A percentile compares a stretch with the other conserved stretches of the same genome.
Conservation (phyloP, 495 filamentous ascomycete genomes). For the Penicillium argentinense region DNA sequence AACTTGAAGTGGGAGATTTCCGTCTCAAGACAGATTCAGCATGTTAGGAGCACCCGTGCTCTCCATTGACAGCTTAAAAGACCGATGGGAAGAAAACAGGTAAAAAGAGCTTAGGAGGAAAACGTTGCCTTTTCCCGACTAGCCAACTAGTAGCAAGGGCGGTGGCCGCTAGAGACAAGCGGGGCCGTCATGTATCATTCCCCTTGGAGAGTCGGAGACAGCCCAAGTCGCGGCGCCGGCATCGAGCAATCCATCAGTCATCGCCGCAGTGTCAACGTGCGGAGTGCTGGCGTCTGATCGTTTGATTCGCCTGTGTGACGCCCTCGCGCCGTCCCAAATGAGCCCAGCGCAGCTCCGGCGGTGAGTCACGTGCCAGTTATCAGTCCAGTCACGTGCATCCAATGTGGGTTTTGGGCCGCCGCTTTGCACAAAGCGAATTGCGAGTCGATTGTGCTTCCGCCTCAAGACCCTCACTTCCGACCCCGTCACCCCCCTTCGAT, state of each 20-base stretch:
- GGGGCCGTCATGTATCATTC: neutral
- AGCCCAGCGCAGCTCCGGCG: too few relatives aligned
- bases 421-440: slow-evolving; percentile 38
- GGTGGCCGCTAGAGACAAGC: slow-evolving; percentile 18
- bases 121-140: too few relatives aligned
- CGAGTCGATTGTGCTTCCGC: slow-evolving; percentile 36
- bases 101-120: neutral
- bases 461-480: slow-evolving; percentile 13
- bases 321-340: neutral
- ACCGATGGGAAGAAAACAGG: neutral
- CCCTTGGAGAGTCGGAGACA: too few relatives aligned
- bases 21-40: neutral
- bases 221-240: too few relatives aligned
- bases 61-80: slow-evolving; percentile 6
- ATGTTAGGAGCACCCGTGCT: neutral
- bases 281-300: neutral
- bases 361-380: slow-evolving; percentile 33
- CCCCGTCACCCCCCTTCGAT: slow-evolving; percentile 7
- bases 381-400: slow-evolving; percentile 13
- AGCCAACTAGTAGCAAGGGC: slow-evolving; percentile 21
- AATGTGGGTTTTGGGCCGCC: slow-evolving; percentile 51
- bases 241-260: too few relatives aligned
- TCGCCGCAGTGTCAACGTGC: neutral
- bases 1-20: slow-evolving; percentile 1
- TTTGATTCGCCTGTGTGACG: slow-evolving; percentile 5